Conservation (phyloP, 257 asterid species). For the Solanum bulbocastanum region DNA sequence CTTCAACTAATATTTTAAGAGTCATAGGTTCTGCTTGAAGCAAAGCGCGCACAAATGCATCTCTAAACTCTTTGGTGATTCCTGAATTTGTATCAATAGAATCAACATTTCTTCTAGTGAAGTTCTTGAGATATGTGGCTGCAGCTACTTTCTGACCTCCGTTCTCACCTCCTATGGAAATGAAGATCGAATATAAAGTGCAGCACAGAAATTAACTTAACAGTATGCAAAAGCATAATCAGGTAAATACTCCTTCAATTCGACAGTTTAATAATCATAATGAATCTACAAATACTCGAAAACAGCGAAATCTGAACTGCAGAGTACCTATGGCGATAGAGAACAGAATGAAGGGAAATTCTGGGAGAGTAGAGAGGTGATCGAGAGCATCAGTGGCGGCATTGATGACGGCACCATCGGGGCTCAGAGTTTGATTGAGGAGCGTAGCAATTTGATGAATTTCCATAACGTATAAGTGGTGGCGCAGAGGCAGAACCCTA, state of each 20-base stretch:
- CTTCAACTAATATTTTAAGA: constrained; percentile 27
- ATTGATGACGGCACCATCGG: constrained; percentile 5
- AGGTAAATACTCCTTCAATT: neutral
- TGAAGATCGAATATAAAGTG: neutral
- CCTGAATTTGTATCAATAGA: neutral
- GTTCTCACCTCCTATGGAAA: constrained; percentile 12
- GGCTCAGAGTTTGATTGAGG: constrained; percentile 23
- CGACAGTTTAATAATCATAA: neutral
- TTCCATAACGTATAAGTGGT: constrained; percentile 11
- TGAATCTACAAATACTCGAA: neutral
- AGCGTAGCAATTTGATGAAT: constrained; percentile 7
- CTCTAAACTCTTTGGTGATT: constrained; percentile 23
- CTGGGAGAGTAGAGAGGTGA: constrained; percentile 13
- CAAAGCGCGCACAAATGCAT: constrained; percentile 19
- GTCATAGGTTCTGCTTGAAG: constrained; percentile 18
- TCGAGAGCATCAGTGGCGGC: constrained; percentile 21
- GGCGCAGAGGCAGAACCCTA: constrained; percentile 16
- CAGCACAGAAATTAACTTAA: neutral
- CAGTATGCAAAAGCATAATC: neutral
- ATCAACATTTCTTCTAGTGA: constrained; percentile 16
- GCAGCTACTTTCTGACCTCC: constrained; percentile 24
- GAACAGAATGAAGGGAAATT: constrained; percentile 20
- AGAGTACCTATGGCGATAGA: constrained; percentile 18
- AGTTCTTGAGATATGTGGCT: constrained; percentile 32
- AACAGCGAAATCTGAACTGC: neutral